These are phyloP conservation scores for Stentor coeruleus DNA, from an alignment of 73 alveolate species.

Conservation along the genomic window DNA sequence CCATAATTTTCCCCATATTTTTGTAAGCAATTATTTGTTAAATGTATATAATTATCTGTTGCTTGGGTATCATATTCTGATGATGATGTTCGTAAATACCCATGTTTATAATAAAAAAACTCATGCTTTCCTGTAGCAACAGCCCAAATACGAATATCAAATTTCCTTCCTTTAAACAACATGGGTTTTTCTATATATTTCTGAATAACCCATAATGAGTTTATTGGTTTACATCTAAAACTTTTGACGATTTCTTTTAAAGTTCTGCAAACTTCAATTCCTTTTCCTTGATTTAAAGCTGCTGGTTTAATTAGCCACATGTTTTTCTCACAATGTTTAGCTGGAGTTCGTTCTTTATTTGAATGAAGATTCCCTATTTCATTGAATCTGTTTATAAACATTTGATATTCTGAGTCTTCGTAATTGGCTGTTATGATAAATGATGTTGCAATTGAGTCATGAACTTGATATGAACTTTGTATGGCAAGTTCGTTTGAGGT, in stretches of 20 bases:
- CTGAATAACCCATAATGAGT: constrained; percentile 72
- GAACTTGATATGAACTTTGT: constrained; percentile 42
- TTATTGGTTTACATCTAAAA: constrained; percentile 35
- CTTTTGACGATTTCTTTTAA: constrained; percentile 69
- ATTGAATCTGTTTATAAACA: constrained; percentile 39
- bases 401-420: constrained; percentile 41
- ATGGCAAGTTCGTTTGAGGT: constrained; percentile 44
- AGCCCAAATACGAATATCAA: constrained; percentile 93
- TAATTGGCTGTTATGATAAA: constrained; percentile 44
- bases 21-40: constrained; percentile 85
- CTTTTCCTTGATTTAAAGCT: constrained; percentile 86
- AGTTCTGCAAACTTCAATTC: constrained; percentile 82
- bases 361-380: constrained; percentile 53
- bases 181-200: constrained; percentile 89
- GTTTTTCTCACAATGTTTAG: constrained; percentile 77
- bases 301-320: constrained; percentile 93
- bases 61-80: constrained; percentile 56
- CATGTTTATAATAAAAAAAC: constrained; percentile 71
- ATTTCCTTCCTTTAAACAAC: constrained; percentile 82
- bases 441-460: constrained; percentile 64
- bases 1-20: constrained; percentile 76
- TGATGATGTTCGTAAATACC: constrained; percentile 80
- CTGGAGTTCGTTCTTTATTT: constrained; percentile 56
- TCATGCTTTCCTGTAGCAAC: constrained; percentile 61
- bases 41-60: constrained; percentile 75